These are phyloP conservation scores for Sonneratia caseolaris DNA, from an alignment of 345 rosid genomes.

Conservation along the genomic window DNA sequence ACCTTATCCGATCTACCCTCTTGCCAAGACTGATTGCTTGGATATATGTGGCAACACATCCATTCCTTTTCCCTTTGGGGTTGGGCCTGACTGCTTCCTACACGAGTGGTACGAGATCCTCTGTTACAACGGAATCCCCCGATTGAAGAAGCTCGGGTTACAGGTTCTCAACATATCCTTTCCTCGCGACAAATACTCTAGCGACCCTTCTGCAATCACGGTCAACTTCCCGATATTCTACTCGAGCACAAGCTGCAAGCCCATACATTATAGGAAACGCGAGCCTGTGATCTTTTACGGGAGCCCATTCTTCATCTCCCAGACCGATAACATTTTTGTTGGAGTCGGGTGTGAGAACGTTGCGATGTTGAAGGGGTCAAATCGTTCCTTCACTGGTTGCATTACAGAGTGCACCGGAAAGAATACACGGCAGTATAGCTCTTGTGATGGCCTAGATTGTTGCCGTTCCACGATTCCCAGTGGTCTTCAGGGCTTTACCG, in stretches of 20 bases:
- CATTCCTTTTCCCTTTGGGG: slow-evolving; percentile 13
- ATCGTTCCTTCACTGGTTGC: neutral
- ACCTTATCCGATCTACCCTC: neutral
- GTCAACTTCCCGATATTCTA: neutral
- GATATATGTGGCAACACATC: slow-evolving; percentile 2
- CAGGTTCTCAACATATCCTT: slow-evolving; percentile 10
- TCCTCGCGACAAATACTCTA: neutral
- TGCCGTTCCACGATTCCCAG: neutral
- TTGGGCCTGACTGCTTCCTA: slow-evolving; percentile 11
- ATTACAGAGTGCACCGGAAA: neutral
- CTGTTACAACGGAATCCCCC: slow-evolving; percentile 1
- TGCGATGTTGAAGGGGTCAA: neutral
- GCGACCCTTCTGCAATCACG: neutral
- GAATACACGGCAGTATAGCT: neutral
- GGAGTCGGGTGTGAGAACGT: neutral
- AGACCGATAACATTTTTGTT: neutral
- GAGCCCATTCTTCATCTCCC: neutral
- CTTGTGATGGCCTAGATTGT: neutral
- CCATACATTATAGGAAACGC: neutral
- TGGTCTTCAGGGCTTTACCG: neutral
- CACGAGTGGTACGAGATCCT: slow-evolving; percentile 14
- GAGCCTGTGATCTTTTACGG: neutral
- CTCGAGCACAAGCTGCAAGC: neutral
- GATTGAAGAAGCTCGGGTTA: slow-evolving; percentile 4
- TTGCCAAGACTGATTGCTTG: neutral